Base-by-base conservation (phyloP, 164 flowering plant species). In the Vitis riparia region DNA sequence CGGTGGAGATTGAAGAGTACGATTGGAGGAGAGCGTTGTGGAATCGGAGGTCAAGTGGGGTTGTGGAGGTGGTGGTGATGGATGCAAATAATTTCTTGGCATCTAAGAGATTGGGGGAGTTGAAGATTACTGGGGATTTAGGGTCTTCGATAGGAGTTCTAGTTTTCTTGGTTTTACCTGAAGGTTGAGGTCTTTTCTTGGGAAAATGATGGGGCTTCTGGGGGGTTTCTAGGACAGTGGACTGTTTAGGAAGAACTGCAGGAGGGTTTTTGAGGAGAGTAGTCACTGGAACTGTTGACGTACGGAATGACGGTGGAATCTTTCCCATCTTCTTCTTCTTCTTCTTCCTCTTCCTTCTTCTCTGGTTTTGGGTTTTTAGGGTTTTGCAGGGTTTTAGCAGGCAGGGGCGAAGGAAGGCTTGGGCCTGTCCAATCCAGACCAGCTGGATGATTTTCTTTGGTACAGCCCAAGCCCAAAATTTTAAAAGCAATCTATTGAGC, bases 1-100 rank as follows among this genome's bases (percentile, higher is more conserved):
- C 55, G 60, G 83, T 73, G 55, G 91, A 69, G 58, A 86, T 52
- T 0, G 86, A 69, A 32, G 90, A 63, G 69, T 73, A 91, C 49
- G 95, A 88, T n/a, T 82, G 84, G 63, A 91, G 86, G 50, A 91
- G 75, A 10, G 92, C 64, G 73, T 93, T 92, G 82, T 80, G 75
- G 77, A 86, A 80, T 49, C 70, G 81, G 57, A 62, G 19, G 68
- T 80, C 79, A 8, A 71, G 65, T 3, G 85, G 77, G 68, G 66
- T 8, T 9, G 53, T 62, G 14, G 75, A 5, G 61, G 78, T 52
- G 64, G 80, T 27, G 71, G 84, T 30, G 65, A 89, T 53, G 68
- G 91, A 80, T 55, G 79, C 79, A 79, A 83, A 82, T 51, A 72
- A 37, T 58, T 80, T 71, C 76, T 84, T 88, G 66, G 98, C 97